Base-by-base conservation (phyloP, 306 rosid species). In the Albizia julibrissin region DNA sequence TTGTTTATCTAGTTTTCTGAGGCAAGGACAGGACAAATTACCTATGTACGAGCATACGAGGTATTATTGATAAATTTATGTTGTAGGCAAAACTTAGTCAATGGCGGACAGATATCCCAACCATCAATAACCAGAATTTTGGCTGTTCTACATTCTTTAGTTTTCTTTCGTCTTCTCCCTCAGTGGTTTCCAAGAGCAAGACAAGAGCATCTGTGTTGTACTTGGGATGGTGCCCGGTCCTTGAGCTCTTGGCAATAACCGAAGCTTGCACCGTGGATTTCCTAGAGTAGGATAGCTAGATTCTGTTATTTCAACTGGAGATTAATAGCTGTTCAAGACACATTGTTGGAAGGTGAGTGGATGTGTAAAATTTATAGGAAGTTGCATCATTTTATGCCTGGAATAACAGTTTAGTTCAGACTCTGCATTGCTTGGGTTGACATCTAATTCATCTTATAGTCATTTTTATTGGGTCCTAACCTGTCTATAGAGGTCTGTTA, bases 11-110 rank as follows among this genome's bases (percentile, higher is more conserved):
- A 14, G 6, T 22, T 24, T 31, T 43, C 46, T n/a, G 78, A 46
- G 72, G 72, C 12, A 29, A 31, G 39, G 50, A 80, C 21, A 31
- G 27, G 49, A 80, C 64, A 46, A 61, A 58, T 78, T 78, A 65
- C 22, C 31, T 52, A n/a, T 66, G n/a, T 19, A 33, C 43, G 52
- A 56, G 62, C 62, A 11, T 8, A 10, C 27, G 62, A 6, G 13
- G 54, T 50, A 19, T 44, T 52, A 50, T 43, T 76, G 34, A 62
- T 84, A 69, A 62, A 21, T 8, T 58, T 22, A 10, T 58, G 14
- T 58, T 22, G 29, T 58, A 22, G 31, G 29, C 31, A n/a, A 58
- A 58, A 58, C 65, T 22, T 58, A 14, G 15, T 58, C 65, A 58
- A 22, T n/a, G 65, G 29, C 65, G 29, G 65, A 58, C 65, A 22